Conservation (phyloP, 108 stramenopile genomes). For the Thalassiosira profunda region DNA sequence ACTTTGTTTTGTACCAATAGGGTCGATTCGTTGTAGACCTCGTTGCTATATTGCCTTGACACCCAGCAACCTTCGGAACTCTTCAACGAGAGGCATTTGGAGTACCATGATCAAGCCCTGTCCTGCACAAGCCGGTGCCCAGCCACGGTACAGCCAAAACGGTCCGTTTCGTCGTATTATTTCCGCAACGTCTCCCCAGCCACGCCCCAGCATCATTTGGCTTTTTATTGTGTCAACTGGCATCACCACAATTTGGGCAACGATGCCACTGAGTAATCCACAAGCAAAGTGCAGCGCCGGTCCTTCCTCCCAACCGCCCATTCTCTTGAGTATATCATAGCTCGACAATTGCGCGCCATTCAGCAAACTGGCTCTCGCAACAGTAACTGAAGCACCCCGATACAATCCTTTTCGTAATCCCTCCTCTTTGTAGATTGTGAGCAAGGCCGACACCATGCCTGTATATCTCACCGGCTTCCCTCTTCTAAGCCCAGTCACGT, state of each 20-base stretch:
- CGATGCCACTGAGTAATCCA: slow-evolving; percentile 38
- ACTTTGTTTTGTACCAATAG: too few relatives aligned
- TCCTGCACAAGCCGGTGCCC: slow-evolving; percentile 49
- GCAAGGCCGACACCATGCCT: slow-evolving; percentile 25
- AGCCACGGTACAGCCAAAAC: slow-evolving; percentile 41
- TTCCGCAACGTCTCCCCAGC: slow-evolving; percentile 17
- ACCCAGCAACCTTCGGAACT: slow-evolving; percentile 50
- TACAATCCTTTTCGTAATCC: slow-evolving; percentile 39
- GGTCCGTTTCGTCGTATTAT: slow-evolving; percentile 17
- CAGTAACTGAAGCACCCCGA: slow-evolving; percentile 47
- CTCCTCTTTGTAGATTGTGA: slow-evolving; percentile 33
- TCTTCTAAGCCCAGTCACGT: slow-evolving; percentile 36
- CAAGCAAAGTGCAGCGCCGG: slow-evolving; percentile 40
- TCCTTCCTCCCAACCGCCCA: slow-evolving; percentile 30
- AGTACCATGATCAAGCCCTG: slow-evolving; percentile 58
- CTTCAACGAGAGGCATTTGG: slow-evolving; percentile 58
- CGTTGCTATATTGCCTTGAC: slow-evolving; percentile 43
- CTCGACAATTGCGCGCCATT: slow-evolving; percentile 58
- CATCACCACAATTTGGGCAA: slow-evolving; percentile 54
- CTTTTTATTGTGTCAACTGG: slow-evolving; percentile 54
- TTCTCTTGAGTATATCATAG: slow-evolving; percentile 46
- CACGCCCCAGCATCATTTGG: slow-evolving; percentile 50
- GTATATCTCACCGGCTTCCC: slow-evolving; percentile 39
- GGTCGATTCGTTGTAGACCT: too few relatives aligned
- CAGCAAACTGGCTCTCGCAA: slow-evolving; percentile 38